Evolutionary conservation across 768 basidiomycete genomes (phyloP), one percentile per base, ranked within the genome.

Genomic region (Lentinula guzmanii): DNA sequence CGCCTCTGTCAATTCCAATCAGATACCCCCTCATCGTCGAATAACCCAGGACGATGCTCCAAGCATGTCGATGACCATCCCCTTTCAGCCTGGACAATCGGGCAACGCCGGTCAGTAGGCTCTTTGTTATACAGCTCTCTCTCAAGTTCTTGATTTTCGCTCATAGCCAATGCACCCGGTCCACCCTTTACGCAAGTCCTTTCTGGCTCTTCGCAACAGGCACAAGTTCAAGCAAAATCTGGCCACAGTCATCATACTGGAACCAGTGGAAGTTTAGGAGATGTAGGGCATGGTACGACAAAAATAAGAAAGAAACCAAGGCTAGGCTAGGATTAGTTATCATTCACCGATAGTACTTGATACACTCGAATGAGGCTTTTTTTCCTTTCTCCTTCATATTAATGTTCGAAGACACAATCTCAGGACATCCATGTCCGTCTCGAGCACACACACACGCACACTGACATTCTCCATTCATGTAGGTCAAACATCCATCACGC

Each of bases 11-110:
- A 77, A 80, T 0, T 68, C 82, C 1, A 79, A 83, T 56, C 89
- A 92, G 64, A 80, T 87, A 11, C 95, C 95, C 37, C 95, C 95
- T 0, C 86, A 87, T 43, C 80, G 95, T 34, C 85, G 94, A 45
- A 95, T 98, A 56, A 91, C 94, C 1, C 90, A 93, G 68, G 96
- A 98, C 70, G 95, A 98, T 42, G 91, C 90, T 5, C 90, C 91
- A 0, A 56, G 55, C 55, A 56, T 56, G 55, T 56, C 55, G 10
- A 56, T 56, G 55, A 56, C 37, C 24, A 41, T 56, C 33, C 37
- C 39, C 6, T 13, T 41, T 3, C 55, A 56, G 28, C 24, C 41
- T 15, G 55, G 55, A 0, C 55, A 56, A n/a, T 41, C 55, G 24
- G 55, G 55, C 2, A 56, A 56, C 21, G 41, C 39, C 11, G 55